Evolutionary conservation across 495 filamentous ascomycete species (phyloP).

Genomic region (Penicillium egyptiacum): DNA sequence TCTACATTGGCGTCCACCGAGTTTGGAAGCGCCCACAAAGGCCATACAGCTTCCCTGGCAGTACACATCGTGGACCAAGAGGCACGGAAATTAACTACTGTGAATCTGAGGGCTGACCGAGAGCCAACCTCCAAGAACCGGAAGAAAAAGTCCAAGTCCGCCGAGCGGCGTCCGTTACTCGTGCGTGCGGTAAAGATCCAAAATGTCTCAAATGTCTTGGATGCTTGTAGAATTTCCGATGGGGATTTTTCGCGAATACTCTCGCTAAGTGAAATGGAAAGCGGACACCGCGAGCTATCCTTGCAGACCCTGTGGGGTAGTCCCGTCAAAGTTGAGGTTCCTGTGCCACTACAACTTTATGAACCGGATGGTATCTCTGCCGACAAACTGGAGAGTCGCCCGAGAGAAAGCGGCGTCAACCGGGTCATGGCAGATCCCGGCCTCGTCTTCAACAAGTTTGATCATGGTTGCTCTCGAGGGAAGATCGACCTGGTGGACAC

Average conservation of each 20-base stretch:
- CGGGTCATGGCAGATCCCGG: conserved; percentile 52
- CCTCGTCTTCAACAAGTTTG: conserved; percentile 42
- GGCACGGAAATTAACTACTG: conserved; percentile 64
- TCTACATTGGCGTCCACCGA: conserved; percentile 65
- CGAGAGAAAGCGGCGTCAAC: conserved; percentile 53
- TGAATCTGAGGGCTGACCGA: conserved; percentile 55
- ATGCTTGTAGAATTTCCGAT: conserved; percentile 74
- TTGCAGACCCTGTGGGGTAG: conserved; percentile 75
- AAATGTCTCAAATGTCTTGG: conserved; percentile 57
- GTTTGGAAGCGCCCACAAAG: conserved; percentile 26
- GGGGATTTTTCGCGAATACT: conserved; percentile 66
- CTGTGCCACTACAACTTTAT: conserved; percentile 47
- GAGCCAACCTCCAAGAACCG: conserved; percentile 35
- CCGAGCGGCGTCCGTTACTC: conserved; percentile 35
- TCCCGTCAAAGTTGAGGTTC: conserved; percentile 56
- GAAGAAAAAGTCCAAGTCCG: conserved; percentile 30
- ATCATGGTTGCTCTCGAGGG: conserved; percentile 50
- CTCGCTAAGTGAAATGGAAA: conserved; percentile 63
- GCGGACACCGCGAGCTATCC: conserved; percentile 62
- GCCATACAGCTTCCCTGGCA: conserved; percentile 49
- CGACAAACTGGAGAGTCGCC: conserved; percentile 30
- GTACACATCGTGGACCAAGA: conserved; percentile 68
- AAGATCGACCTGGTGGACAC: conserved; percentile 65
- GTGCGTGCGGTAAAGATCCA: conserved; percentile 45
- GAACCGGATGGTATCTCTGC: conserved; percentile 43